Base-by-base conservation (phyloP, 768 basidiomycete species). In the Cyclocybe cylindracea region DNA sequence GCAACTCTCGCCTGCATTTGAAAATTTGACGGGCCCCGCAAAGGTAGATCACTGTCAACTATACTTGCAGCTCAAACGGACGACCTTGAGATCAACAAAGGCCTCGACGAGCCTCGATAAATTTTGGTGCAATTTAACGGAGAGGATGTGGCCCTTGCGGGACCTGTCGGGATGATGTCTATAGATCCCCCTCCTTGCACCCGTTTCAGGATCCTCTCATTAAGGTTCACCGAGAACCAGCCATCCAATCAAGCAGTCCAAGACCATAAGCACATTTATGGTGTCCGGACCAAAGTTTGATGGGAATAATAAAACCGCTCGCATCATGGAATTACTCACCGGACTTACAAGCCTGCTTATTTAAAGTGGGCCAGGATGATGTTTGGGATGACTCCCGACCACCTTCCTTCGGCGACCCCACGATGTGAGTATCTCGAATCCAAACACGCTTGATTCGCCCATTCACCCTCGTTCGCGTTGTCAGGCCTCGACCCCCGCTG, bases 401-500 rank as follows among this genome's bases (percentile, higher is more conserved):
- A 46, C 34, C 33, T 42, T 44, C 57, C 48, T 49, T 50, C 33
- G 14, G 16, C 35, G 24, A 40, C 43, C 45, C 46, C 35, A 19
- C 42, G 54, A 60, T 59, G 59, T 63, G 46, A 54, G 58, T 48
- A 39, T 46, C 31, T 19, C 29, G 13, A 9, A 14, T 13, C 14
- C 7, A 4, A 9, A 38, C 13, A 10, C 3, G 24, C 35, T 39
- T 13, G 18, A 7, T 16, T 39, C 7, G 11, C 37, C 16, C 7
- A 14, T n/a, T 36, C 43, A 46, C 16, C 34, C 34, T 13, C 19
- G 29, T 39, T 33, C 46, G 24, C 40, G 31, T 42, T 31, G 16
- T n/a, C 45, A 66, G 62, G 65, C 54, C 64, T 29, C 56, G 57
- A 9, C 44, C 51, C 24, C 65, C 66, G 34, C 64, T 75, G 39